These are phyloP conservation scores for Beauveria rudraprayagi DNA, from an alignment of 2,329 filamentous ascomycete species.

Conservation along the genomic window DNA sequence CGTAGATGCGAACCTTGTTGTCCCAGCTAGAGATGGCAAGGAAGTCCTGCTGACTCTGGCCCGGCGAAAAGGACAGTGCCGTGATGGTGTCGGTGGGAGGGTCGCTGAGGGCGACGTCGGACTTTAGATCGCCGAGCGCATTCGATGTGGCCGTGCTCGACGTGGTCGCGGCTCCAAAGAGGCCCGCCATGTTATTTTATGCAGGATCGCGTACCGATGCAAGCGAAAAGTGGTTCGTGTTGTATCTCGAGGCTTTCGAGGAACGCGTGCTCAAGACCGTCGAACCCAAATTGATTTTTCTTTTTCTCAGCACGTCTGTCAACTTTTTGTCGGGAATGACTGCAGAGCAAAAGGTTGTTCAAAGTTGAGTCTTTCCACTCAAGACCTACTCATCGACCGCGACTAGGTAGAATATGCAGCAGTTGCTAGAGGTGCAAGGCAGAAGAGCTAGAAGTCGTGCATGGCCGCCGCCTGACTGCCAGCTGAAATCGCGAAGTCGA, in stretches of 20 bases:
- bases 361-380: not conserved
- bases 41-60: constrained; percentile 53
- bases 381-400: not conserved
- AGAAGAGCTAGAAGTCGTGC: not conserved
- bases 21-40: constrained; percentile 93
- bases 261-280: constrained; percentile 6
- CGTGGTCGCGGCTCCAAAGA: constrained; percentile 47
- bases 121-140: constrained; percentile 82
- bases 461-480: constrained; percentile 15
- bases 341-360: not conserved
- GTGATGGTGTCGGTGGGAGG: constrained; percentile 87
- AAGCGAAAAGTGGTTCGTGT: not conserved
- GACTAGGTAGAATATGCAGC: not conserved
- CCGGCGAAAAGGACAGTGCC: constrained; percentile 73
- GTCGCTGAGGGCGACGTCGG: constrained; percentile 71
- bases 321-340: not conserved
- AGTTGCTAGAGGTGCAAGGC: not conserved
- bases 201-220: not conserved
- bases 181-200: constrained; percentile 47
- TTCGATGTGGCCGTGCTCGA: constrained; percentile 44
- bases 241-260: not conserved
- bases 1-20: constrained; percentile 95
- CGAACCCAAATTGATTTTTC: not conserved
- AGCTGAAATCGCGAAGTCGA: constrained; percentile 1
- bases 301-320: not conserved